These are phyloP conservation scores for Ceratocystis harringtonii DNA, from an alignment of 2,329 filamentous ascomycete genomes.

Conservation along the genomic window DNA sequence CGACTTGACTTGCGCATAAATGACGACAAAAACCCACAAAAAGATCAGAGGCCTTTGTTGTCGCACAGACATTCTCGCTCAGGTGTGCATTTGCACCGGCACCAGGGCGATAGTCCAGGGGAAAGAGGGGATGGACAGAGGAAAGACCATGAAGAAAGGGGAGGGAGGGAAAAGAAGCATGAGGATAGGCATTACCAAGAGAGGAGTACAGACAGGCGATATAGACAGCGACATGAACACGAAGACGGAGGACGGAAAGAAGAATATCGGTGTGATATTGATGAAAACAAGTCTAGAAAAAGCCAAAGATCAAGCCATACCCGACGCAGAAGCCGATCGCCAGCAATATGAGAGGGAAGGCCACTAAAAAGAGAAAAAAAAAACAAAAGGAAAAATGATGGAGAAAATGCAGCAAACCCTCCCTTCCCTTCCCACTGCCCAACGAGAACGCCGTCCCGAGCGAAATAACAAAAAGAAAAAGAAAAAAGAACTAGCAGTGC, in stretches of 20 bases:
- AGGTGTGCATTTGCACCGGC: neutral
- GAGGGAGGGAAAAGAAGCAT: neutral
- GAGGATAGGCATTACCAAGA: neutral
- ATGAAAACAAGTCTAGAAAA: constrained; percentile 5
- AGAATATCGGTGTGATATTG: neutral
- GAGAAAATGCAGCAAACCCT: neutral
- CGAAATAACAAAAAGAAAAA: constrained; percentile 8
- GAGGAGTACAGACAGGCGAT: neutral
- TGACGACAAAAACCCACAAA: neutral
- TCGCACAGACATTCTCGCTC: constrained; percentile 1
- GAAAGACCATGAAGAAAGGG: neutral
- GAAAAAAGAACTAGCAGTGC: neutral
- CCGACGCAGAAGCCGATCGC: constrained; percentile 4
- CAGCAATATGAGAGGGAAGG: neutral
- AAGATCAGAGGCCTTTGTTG: constrained; percentile 1
- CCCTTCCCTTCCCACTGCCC: neutral
- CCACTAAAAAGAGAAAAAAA: neutral
- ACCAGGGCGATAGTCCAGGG: neutral
- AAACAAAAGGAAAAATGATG: constrained; percentile 1
- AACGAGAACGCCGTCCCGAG: constrained; percentile 1
- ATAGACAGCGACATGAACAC: neutral
- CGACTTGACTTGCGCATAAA: neutral
- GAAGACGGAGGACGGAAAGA: neutral
- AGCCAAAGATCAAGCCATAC: neutral
- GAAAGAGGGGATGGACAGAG: neutral